Conservation (phyloP, 139 green algal species). For the Trebouxia sp. region DNA sequence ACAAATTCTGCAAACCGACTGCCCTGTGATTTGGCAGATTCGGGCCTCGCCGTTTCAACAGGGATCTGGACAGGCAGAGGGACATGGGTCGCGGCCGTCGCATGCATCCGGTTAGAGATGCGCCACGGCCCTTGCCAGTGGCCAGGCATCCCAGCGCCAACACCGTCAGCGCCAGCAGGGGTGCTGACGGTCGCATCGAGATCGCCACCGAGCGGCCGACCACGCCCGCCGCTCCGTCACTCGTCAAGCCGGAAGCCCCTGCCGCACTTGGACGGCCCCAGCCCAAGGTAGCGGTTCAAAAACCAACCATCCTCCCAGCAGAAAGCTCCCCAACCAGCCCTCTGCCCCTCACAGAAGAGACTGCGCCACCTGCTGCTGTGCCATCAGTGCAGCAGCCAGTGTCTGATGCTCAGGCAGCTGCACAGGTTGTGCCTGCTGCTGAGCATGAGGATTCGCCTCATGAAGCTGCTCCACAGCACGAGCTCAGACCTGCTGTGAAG, state of each 20-base stretch:
- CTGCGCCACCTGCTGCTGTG: not conserved
- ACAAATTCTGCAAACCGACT: no score
- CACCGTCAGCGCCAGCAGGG: conserved; percentile 6
- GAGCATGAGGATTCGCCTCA: not conserved
- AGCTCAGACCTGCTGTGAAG: not conserved
- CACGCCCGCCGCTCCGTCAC: not conserved
- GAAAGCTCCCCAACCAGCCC: not conserved
- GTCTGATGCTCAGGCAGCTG: not conserved
- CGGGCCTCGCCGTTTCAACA: conserved; percentile 7
- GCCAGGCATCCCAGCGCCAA: not conserved
- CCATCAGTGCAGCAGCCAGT: not conserved
- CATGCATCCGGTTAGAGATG: not conserved
- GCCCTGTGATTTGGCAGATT: no score
- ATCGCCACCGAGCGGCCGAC: not conserved
- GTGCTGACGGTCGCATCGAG: conserved; percentile 13
- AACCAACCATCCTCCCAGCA: not conserved
- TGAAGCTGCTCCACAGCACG: not conserved
- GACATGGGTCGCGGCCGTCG: not conserved
- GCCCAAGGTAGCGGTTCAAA: no score
- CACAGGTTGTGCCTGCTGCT: not conserved
- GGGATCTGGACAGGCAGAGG: not conserved
- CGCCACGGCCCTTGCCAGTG: not conserved
- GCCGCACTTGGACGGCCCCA: no score
- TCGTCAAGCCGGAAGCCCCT: not conserved
- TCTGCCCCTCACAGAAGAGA: not conserved